These are phyloP conservation scores for Bimuria novae-zelandiae DNA, from an alignment of 2,329 filamentous ascomycete genomes.

Conservation along the genomic window DNA sequence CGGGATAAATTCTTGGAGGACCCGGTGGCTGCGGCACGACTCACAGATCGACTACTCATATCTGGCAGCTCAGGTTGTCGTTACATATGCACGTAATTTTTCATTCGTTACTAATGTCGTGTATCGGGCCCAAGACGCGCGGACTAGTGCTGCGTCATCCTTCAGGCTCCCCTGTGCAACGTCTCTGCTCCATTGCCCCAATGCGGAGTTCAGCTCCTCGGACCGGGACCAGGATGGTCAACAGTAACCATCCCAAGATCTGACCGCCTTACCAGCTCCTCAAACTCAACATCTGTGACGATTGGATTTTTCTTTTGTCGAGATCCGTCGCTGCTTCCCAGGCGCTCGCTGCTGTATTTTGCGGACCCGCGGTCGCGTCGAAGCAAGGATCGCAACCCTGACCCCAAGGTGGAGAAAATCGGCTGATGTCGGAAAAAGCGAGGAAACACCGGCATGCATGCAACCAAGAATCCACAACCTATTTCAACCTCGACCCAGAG, in stretches of 20 bases:
- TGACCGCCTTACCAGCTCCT: background rate
- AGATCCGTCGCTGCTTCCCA: background rate
- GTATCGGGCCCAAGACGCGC: too few relatives aligned
- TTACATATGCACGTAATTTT: too few relatives aligned
- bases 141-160: too few relatives aligned
- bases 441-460: background rate
- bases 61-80: too few relatives aligned
- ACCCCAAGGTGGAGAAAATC: background rate
- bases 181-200: background rate
- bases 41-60: too few relatives aligned
- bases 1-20: too few relatives aligned
- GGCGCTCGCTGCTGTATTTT: background rate
- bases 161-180: too few relatives aligned
- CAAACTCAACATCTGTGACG: background rate
- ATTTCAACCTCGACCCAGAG: background rate
- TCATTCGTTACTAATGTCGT: too few relatives aligned
- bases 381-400: background rate
- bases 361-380: background rate
- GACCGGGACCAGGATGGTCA: background rate
- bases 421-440: background rate
- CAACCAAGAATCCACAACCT: background rate
- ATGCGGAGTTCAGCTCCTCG: background rate
- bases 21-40: too few relatives aligned
- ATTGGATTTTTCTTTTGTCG: background rate
- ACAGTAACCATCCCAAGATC: background rate